Conservation (phyloP, 345 rosid species). For the Eucalyptus marginata region DNA sequence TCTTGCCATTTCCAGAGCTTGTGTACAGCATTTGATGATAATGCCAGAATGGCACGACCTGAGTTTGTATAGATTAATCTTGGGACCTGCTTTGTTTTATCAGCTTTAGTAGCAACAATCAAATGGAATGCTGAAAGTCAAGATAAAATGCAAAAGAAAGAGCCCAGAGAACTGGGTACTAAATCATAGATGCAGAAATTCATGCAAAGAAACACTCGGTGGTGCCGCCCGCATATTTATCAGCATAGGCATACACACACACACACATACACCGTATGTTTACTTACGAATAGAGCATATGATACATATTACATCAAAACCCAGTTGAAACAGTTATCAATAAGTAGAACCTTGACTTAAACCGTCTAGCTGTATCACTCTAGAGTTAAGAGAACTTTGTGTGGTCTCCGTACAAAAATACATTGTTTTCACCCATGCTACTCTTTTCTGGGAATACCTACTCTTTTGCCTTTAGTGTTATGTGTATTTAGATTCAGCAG, state of each 20-base stretch:
- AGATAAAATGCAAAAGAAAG: no score
- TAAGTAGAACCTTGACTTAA: background rate
- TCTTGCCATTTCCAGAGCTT: slow-evolving; percentile 88
- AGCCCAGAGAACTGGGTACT: no score
- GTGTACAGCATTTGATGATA: slow-evolving; percentile 83
- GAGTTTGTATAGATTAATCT: slow-evolving; percentile 59
- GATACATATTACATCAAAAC: background rate
- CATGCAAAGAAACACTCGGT: no score
- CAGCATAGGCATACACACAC: no score
- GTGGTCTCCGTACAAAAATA: background rate
- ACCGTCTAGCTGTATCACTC: fast-evolving
- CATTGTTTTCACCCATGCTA: background rate
- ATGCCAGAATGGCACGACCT: slow-evolving; percentile 35
- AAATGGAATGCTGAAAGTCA: no score
- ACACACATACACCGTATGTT: no score
- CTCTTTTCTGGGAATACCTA: background rate
- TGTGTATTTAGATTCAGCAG: fast-evolving
- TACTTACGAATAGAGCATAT: background rate
- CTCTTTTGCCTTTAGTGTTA: background rate
- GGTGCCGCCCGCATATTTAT: no score
- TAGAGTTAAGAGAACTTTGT: background rate
- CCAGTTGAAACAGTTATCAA: background rate
- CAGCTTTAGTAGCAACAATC: no score
- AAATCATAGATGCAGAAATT: no score
- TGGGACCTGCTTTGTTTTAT: slow-evolving; percentile 29